phyloP scores from a whole-genome alignment of 768 basidiomycete species.

The Russula sp. region DNA sequence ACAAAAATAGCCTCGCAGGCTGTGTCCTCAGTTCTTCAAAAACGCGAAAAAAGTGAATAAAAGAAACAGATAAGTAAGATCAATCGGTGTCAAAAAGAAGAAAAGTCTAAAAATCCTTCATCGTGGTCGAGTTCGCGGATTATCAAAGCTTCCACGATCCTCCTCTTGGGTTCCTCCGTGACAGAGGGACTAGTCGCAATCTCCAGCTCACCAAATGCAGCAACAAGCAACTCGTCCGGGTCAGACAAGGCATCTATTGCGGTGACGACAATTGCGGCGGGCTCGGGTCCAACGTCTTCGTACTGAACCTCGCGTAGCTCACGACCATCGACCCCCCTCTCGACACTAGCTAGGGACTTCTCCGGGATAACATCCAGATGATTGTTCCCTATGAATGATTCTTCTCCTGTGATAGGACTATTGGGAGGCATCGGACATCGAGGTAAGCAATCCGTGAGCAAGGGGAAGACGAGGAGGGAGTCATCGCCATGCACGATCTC shows the following conservation, averaged over 20 bases:
- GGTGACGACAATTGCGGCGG: not conserved
- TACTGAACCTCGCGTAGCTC: not conserved
- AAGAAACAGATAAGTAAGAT: not conserved
- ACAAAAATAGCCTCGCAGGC: not conserved
- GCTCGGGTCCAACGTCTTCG: not conserved
- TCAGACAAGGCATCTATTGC: not conserved
- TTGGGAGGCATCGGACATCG: not conserved
- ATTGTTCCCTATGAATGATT: constrained; percentile 3
- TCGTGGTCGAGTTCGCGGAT: constrained; percentile 73
- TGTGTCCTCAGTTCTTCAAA: not conserved
- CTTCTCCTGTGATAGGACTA: not conserved
- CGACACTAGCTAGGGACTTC: not conserved
- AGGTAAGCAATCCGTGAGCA: constrained; percentile 10
- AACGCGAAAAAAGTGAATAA: not conserved
- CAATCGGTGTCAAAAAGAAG: constrained; percentile 43
- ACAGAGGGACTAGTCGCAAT: constrained; percentile 18
- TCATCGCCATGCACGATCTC: constrained; percentile 9
- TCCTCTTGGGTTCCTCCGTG: constrained; percentile 41
- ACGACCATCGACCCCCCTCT: not conserved
- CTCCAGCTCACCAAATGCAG: constrained; percentile 34
- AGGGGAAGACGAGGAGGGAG: constrained; percentile 10
- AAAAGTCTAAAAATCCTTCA: constrained; percentile 76
- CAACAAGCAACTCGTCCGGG: constrained; percentile 7
- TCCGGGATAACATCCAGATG: not conserved
- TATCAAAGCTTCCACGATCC: constrained; percentile 79